These are phyloP conservation scores for Kuraishia hungarica DNA, from an alignment of 805 yeast species.

Conservation along the genomic window DNA sequence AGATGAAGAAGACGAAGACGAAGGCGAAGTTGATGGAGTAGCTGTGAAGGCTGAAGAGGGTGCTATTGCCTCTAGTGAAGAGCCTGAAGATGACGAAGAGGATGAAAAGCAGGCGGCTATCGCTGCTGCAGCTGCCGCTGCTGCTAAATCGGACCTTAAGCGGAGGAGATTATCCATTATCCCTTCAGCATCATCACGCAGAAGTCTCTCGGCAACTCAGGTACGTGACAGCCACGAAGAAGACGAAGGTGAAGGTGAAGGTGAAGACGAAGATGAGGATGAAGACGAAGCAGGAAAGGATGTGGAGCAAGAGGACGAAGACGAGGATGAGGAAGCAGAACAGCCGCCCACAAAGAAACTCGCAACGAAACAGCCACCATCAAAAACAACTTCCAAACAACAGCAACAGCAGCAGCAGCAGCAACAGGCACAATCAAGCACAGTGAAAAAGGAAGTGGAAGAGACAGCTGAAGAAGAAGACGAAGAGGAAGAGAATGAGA, in stretches of 20 bases:
- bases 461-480: slow-evolving; percentile 16
- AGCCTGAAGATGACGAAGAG: slow-evolving; percentile 2
- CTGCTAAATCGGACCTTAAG: not conserved
- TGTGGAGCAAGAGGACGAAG: slow-evolving; percentile 8
- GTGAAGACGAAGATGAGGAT: slow-evolving; percentile 1
- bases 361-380: not conserved
- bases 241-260: slow-evolving; percentile 4
- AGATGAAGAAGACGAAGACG: slow-evolving; percentile 6
- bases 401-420: slow-evolving; percentile 12
- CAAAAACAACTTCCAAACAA: not conserved
- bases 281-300: slow-evolving; percentile 10
- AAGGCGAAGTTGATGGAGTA: not conserved
- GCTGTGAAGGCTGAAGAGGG: slow-evolving; percentile 4
- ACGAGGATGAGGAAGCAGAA: slow-evolving; percentile 10
- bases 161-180: not conserved
- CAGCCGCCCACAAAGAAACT: not conserved
- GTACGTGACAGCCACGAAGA: slow-evolving; percentile 4
- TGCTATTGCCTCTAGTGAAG: not conserved
- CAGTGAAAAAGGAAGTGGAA: slow-evolving; percentile 14
- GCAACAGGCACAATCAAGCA: slow-evolving; percentile 12
- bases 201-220: not conserved
- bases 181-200: not conserved
- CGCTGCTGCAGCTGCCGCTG: not conserved
- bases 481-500: slow-evolving; percentile 7
- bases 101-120: slow-evolving; percentile 1